These are phyloP conservation scores for Metarhizium sp. DNA, from an alignment of 2,329 filamentous ascomycete genomes.

Conservation along the genomic window DNA sequence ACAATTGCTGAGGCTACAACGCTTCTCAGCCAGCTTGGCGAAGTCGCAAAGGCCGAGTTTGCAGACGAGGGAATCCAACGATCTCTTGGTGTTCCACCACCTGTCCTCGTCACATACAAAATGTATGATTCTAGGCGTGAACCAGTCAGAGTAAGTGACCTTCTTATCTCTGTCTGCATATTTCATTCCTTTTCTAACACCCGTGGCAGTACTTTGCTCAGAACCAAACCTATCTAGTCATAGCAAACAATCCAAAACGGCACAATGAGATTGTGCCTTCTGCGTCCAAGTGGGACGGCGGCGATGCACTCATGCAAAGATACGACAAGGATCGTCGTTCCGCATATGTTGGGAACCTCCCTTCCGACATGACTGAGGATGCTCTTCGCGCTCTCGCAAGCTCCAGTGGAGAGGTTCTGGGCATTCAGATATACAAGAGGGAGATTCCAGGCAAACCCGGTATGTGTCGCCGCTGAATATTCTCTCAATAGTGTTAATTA, in stretches of 20 bases:
- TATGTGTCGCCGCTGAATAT: neutral
- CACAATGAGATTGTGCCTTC: slow-evolving; percentile 6
- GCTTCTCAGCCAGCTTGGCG: slow-evolving; percentile 34
- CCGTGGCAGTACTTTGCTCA: slow-evolving; percentile 6
- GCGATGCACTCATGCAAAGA: slow-evolving; percentile 16
- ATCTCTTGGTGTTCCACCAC: slow-evolving; percentile 23
- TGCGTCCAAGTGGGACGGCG: slow-evolving; percentile 8
- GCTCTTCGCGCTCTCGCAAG: slow-evolving; percentile 27
- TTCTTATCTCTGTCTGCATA: neutral
- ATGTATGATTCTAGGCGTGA: slow-evolving; percentile 42
- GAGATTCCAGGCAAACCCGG: slow-evolving; percentile 8
- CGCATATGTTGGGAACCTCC: slow-evolving; percentile 37
- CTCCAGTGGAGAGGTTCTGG: slow-evolving; percentile 27
- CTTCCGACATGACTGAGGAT: slow-evolving; percentile 23
- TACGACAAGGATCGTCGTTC: slow-evolving; percentile 37
- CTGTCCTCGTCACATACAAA: slow-evolving; percentile 39
- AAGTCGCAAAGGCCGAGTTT: slow-evolving; percentile 28
- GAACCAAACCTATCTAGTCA: slow-evolving; percentile 11
- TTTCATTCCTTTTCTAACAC: neutral
- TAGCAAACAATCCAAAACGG: slow-evolving; percentile 17
- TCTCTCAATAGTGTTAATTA: neutral
- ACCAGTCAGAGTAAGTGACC: slow-evolving; percentile 34
- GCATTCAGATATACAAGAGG: slow-evolving; percentile 17
- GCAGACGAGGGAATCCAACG: slow-evolving; percentile 24
- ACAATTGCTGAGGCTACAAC: slow-evolving; percentile 32